A percentile compares a stretch with the other conserved stretches of the same genome.
These are phyloP conservation scores for Canavalia ensiformis DNA, from an alignment of 306 rosid genomes.

Conservation along the genomic window DNA sequence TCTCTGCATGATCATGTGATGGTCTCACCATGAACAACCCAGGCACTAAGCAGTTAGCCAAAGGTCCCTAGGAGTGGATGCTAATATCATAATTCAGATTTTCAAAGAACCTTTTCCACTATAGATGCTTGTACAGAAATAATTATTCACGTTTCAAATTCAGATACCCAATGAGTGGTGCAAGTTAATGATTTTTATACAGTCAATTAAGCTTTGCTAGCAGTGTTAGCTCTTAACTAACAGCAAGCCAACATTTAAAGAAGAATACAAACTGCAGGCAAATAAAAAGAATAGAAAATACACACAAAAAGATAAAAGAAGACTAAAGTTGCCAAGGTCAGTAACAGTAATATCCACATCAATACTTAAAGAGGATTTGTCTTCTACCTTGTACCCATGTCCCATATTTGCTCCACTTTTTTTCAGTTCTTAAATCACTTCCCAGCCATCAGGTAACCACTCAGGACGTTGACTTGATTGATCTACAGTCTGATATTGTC, in stretches of 20 bases:
- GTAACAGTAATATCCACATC: constrained; percentile 33
- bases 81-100: constrained; percentile 12
- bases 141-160: constrained; percentile 8
- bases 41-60: constrained; percentile 14
- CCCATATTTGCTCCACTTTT: constrained; percentile 67
- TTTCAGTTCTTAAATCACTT: constrained; percentile 65
- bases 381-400: constrained; percentile 66
- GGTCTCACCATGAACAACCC: constrained; percentile 23
- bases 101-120: not conserved
- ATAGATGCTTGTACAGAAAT: not conserved
- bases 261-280: constrained; percentile 10
- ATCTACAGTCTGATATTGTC: constrained; percentile 49
- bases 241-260: constrained; percentile 13
- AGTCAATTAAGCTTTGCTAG: not conserved
- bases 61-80: not conserved
- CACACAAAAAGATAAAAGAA: constrained; percentile 19
- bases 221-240: constrained; percentile 5
- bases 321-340: constrained; percentile 11
- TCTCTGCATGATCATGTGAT: not conserved
- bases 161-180: not conserved
- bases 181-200: constrained; percentile 2
- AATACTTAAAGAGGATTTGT: constrained; percentile 16
- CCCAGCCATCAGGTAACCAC: constrained; percentile 89
- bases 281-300: not conserved
- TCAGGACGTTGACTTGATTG: constrained; percentile 60